Evolutionary conservation across 2,329 filamentous ascomycete genomes (phyloP), one percentile per base, ranked within the genome.

Genomic region (Aspergillus amoenus): DNA sequence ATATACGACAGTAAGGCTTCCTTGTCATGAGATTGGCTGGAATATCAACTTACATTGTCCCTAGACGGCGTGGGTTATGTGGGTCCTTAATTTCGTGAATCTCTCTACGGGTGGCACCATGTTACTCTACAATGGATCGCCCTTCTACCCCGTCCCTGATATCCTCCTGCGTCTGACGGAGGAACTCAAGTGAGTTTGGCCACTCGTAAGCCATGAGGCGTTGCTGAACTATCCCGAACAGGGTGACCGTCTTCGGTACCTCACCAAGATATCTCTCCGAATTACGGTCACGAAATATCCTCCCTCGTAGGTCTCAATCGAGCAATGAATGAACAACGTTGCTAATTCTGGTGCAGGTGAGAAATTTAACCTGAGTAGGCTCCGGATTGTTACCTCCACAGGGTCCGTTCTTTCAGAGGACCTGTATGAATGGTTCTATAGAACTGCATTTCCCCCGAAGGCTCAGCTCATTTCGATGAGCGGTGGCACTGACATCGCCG

Each of bases 401-500:
- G 45, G 45, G 11, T 15, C 27, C 1, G 27, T 37, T 13, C 27
- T 48, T 7, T 37, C 45, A 5, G 2, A n/a, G 18, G 45, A 48
- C 5, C 17, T 48, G 27, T 48, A 18, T 21, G 13, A 15, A 9
- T 48, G 45, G 45, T 48, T 48, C 27, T 48, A 48, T 21, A n/a
- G 69, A 48, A 71, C 70, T 42, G 71, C 69, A 45, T 68, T 68
- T 2, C 45, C 45, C 15, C 45, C 22, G 12, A 15, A 32, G 5
- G 17, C 17, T 15, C 45, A 48, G 11, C 45, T 48, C 45, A 34
- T 37, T 24, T 34, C 22, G n/a, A 48, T 48, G 24, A 34, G 24
- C 12, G 70, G 70, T 1, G 69, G 69, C 12, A 73, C 70, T 7
- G 69, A 70, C 57, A 58, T 71, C n/a, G 68, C 68, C 7, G 68